Evolutionary conservation across 1,139 yeast genomes (phyloP).

Genomic region (Insectozyma bohioensis): DNA sequence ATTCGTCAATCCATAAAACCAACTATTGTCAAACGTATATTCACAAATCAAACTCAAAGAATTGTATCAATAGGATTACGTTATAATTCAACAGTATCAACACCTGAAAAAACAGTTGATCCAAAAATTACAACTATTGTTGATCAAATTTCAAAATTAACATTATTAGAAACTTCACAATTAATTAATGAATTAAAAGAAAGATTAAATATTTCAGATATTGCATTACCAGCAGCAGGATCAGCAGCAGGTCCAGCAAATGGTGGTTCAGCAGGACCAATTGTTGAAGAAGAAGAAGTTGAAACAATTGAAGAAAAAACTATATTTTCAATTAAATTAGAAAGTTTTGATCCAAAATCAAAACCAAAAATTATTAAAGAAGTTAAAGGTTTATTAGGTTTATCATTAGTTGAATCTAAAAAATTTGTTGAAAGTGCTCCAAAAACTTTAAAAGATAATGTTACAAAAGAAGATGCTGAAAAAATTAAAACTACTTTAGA

Average conservation of each 20-base stretch:
- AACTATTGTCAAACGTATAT: slow-evolving; percentile 28
- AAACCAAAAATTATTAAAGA: slow-evolving; percentile 98
- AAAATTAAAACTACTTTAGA: slow-evolving; percentile 91
- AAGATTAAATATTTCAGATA: slow-evolving; percentile 89
- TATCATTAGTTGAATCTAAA: slow-evolving; percentile 94
- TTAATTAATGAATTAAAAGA: slow-evolving; percentile 82
- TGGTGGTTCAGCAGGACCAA: slow-evolving; percentile 42
- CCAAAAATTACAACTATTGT: slow-evolving; percentile 89
- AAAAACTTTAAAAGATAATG: slow-evolving; percentile 82
- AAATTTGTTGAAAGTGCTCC: slow-evolving; percentile 98
- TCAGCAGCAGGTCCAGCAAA: slow-evolving; percentile 74
- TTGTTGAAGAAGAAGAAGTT: slow-evolving; percentile 72
- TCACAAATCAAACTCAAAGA: slow-evolving; percentile 2
- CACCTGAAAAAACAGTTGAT: slow-evolving; percentile 58
- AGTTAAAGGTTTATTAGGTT: slow-evolving; percentile 86
- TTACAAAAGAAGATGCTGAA: slow-evolving; percentile 87
- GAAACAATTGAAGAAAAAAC: slow-evolving; percentile 91
- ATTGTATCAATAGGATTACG: slow-evolving; percentile 20
- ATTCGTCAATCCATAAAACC: slow-evolving; percentile 44
- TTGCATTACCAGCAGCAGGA: slow-evolving; percentile 76
- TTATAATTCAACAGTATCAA: slow-evolving; percentile 56
- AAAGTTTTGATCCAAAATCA: slow-evolving; percentile 89
- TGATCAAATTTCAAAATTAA: slow-evolving; percentile 84
- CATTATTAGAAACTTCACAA: slow-evolving; percentile 85
- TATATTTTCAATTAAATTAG: slow-evolving; percentile 87